phyloP scores from a whole-genome alignment of 257 asterid genomes.

The Lycium ferocissimum region DNA sequence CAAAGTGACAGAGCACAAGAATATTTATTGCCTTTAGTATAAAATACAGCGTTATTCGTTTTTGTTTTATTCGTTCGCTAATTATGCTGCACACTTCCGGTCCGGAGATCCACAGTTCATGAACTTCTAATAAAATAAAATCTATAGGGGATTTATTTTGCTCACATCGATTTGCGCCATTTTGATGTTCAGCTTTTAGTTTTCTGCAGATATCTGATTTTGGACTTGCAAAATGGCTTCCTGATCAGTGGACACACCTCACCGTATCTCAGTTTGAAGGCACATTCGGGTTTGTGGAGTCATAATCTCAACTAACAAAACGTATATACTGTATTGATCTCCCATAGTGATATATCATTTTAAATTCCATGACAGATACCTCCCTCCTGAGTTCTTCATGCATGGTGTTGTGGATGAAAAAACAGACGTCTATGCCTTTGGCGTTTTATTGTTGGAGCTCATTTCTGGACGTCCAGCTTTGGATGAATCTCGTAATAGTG shows the following conservation, averaged over 20 bases:
- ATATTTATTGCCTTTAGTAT: not conserved
- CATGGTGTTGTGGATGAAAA: constrained; percentile 94
- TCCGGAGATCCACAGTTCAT: not conserved
- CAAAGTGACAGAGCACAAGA: not conserved
- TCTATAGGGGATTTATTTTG: not conserved
- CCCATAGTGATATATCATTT: not conserved
- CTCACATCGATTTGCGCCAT: not conserved
- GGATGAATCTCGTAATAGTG: constrained; percentile 74
- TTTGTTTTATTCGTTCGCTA: not conserved
- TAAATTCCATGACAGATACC: constrained; percentile 63
- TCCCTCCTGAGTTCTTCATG: constrained; percentile 94
- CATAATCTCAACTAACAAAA: not conserved
- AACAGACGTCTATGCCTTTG: constrained; percentile 93
- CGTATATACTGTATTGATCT: not conserved
- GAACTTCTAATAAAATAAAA: not conserved
- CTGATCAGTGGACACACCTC: constrained; percentile 94
- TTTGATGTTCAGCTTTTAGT: constrained; percentile 38
- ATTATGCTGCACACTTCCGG: not conserved
- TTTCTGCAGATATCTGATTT: constrained; percentile 86
- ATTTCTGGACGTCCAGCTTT: constrained; percentile 90
- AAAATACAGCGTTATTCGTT: not conserved
- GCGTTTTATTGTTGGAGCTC: constrained; percentile 81
- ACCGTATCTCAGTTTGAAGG: constrained; percentile 90
- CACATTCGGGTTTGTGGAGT: constrained; percentile 75
- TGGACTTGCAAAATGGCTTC: constrained; percentile 99